Conservation (phyloP, 2,329 filamentous ascomycete species). For the Colletotrichum sp. region DNA sequence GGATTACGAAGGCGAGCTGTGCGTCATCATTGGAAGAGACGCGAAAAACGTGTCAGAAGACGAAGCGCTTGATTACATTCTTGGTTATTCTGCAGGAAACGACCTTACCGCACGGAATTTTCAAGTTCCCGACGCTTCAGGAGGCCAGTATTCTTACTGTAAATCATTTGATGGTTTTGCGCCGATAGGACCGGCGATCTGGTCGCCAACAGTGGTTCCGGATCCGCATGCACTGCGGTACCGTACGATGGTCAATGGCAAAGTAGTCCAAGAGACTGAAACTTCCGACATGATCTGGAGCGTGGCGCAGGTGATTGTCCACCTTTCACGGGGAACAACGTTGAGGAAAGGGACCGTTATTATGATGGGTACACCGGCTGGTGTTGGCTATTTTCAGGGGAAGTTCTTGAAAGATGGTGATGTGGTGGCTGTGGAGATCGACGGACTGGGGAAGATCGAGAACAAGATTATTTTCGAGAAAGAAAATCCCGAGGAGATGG, state of each 20-base stretch:
- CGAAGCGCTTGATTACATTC: slow-evolving; percentile 54
- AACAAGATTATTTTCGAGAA: slow-evolving; percentile 33
- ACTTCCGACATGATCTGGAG: slow-evolving; percentile 51
- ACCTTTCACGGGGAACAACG: slow-evolving; percentile 49
- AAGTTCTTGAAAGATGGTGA: slow-evolving; percentile 38
- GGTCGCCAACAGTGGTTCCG: slow-evolving; percentile 24
- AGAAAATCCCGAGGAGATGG: slow-evolving; percentile 9
- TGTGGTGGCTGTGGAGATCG: slow-evolving; percentile 32
- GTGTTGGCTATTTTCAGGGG: slow-evolving; percentile 38
- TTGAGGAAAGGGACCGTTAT: slow-evolving; percentile 50
- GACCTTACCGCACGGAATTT: slow-evolving; percentile 54
- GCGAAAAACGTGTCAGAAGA: slow-evolving; percentile 52
- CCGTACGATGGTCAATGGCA: slow-evolving; percentile 45
- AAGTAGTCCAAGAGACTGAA: slow-evolving; percentile 45
- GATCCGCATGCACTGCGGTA: slow-evolving; percentile 25
- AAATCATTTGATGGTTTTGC: slow-evolving; percentile 57
- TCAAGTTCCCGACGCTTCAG: slow-evolving; percentile 46
- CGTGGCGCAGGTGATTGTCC: slow-evolving; percentile 44
- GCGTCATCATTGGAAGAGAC: slow-evolving; percentile 51
- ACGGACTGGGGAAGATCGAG: slow-evolving; percentile 31
- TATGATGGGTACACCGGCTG: slow-evolving; percentile 54
- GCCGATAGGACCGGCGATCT: slow-evolving; percentile 51
- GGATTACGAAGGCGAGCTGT: slow-evolving; percentile 59
- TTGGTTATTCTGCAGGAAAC: slow-evolving; percentile 63
- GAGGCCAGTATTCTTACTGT: slow-evolving; percentile 54